phyloP scores from a whole-genome alignment of 2,329 filamentous ascomycete genomes.

The Pseudopithomyces maydicus region DNA sequence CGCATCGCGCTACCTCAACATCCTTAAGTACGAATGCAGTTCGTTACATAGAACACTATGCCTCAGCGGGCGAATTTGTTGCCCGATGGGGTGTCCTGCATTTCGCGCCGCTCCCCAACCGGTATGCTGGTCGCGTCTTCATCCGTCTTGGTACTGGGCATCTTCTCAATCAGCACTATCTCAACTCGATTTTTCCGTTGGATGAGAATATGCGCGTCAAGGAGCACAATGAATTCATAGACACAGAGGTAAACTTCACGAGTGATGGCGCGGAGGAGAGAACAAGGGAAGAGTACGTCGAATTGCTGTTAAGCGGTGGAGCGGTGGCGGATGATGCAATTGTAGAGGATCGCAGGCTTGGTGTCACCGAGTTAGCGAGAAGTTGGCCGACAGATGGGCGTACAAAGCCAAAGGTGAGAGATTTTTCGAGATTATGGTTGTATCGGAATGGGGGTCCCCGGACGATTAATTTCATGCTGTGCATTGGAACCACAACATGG shows the following conservation, averaged over 20 bases:
- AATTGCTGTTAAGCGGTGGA: background rate
- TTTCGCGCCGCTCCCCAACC: slow-evolving; percentile 61
- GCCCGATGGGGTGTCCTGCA: slow-evolving; percentile 75
- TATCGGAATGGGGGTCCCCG: slow-evolving; percentile 12
- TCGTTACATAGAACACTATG: slow-evolving; percentile 79
- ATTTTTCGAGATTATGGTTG: slow-evolving; percentile 10
- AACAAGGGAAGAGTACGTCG: background rate
- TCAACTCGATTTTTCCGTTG: slow-evolving; percentile 65
- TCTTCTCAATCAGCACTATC: slow-evolving; percentile 62
- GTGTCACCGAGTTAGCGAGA: background rate
- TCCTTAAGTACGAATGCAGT: slow-evolving; percentile 52
- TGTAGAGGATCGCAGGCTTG: slow-evolving; percentile 4
- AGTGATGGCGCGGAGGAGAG: background rate
- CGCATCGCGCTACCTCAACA: background rate
- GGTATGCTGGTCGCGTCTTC: slow-evolving; percentile 57
- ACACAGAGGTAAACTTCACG: slow-evolving; percentile 48
- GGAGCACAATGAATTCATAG: slow-evolving; percentile 65
- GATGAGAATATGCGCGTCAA: slow-evolving; percentile 54
- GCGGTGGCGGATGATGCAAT: background rate
- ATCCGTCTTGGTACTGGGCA: slow-evolving; percentile 42
- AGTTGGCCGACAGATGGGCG: background rate
- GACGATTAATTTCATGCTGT: background rate
- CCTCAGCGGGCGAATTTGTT: slow-evolving; percentile 75
- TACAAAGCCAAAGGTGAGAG: background rate
- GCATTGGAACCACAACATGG: too few relatives aligned